Conservation (phyloP, 768 basidiomycete genomes). For the Hirschioporus abietinus region DNA sequence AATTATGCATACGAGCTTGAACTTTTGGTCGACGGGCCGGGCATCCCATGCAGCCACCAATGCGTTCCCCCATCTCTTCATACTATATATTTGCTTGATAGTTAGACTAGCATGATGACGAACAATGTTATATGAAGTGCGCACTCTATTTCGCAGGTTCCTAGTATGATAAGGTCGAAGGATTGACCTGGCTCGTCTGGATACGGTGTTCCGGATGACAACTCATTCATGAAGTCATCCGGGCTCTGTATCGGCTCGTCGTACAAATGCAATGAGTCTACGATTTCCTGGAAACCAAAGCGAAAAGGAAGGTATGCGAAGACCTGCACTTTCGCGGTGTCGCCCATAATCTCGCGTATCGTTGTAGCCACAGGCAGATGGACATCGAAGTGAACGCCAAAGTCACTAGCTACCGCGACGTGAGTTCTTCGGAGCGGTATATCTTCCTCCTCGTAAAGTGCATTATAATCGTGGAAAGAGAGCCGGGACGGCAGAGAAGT, state of each 20-base stretch:
- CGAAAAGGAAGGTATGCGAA: slow-evolving; percentile 27
- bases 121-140: slow-evolving; percentile 7
- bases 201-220: slow-evolving; percentile 18
- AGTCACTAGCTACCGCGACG: slow-evolving; percentile 31
- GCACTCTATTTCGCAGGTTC: slow-evolving; percentile 44
- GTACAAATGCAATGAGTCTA: slow-evolving; percentile 28
- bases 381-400: slow-evolving; percentile 32
- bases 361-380: slow-evolving; percentile 33
- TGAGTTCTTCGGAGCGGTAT: slow-evolving; percentile 3
- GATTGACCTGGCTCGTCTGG: neutral
- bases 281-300: slow-evolving; percentile 28
- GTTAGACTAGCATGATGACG: neutral
- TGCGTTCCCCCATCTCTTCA: slow-evolving; percentile 21
- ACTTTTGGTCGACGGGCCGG: slow-evolving; percentile 31
- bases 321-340: slow-evolving; percentile 23
- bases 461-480: neutral
- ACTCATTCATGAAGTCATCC: slow-evolving; percentile 23
- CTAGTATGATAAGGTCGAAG: slow-evolving; percentile 34
- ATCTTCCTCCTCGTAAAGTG: neutral
- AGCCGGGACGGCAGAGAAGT: neutral
- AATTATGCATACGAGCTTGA: slow-evolving; percentile 36
- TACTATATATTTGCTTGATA: slow-evolving; percentile 6
- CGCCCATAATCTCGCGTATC: slow-evolving; percentile 24
- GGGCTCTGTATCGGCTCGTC: slow-evolving; percentile 21
- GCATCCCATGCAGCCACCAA: slow-evolving; percentile 32